Conservation (phyloP, 805 yeast species). For the Kuraishia borneana region DNA sequence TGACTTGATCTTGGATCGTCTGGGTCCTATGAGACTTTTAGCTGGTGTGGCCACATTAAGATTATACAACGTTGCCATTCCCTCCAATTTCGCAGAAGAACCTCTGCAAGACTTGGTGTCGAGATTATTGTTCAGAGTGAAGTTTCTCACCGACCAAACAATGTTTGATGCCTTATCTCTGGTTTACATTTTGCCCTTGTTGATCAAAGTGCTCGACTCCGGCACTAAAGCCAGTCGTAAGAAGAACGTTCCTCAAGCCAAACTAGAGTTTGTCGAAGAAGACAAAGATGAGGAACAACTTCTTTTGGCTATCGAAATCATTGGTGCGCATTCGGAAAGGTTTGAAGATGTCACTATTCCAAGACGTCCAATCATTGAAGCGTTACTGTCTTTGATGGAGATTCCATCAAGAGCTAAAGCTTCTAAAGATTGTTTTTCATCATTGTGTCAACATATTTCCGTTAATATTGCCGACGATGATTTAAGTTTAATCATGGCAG, state of each 20-base stretch:
- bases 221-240: constrained; percentile 49
- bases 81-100: constrained; percentile 35
- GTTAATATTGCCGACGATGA: constrained; percentile 47
- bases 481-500: constrained; percentile 42
- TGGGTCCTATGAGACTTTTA: constrained; percentile 36
- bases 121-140: constrained; percentile 64
- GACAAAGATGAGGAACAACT: constrained; percentile 85
- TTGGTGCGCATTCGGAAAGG: constrained; percentile 55
- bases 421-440: constrained; percentile 73
- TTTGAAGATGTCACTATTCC: constrained; percentile 63
- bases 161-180: constrained; percentile 60
- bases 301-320: constrained; percentile 62
- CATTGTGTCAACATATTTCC: constrained; percentile 69
- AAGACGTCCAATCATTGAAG: constrained; percentile 49
- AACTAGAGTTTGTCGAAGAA: constrained; percentile 68
- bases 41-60: constrained; percentile 67
- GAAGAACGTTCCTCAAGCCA: constrained; percentile 36
- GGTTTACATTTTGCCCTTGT: constrained; percentile 65
- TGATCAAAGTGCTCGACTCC: constrained; percentile 53
- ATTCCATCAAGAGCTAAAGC: constrained; percentile 70
- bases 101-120: constrained; percentile 43
- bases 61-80: constrained; percentile 35
- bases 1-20: constrained; percentile 34
- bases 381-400: constrained; percentile 55
- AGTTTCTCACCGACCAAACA: constrained; percentile 61